These are phyloP conservation scores for Fistulifera solaris DNA, from an alignment of 108 stramenopile species.

Conservation along the genomic window DNA sequence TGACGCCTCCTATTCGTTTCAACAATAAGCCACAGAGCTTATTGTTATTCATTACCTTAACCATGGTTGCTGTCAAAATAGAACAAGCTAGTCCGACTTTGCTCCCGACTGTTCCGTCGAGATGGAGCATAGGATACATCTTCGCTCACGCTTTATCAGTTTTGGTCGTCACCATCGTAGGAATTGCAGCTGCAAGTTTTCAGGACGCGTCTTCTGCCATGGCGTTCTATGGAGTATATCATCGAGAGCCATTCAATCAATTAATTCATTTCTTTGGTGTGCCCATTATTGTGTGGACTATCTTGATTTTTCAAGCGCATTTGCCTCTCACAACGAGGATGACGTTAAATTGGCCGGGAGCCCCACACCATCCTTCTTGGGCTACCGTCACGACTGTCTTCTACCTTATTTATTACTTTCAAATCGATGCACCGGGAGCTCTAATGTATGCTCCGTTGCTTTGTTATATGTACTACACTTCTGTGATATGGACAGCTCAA, in stretches of 20 bases:
- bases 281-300: conserved; percentile 40
- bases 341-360: conserved; percentile 8
- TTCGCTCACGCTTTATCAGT: too few species aligned
- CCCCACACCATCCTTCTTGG: conserved; percentile 4
- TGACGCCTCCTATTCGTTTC: too few species aligned
- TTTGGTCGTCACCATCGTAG: too few species aligned
- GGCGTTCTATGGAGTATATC: conserved; percentile 52
- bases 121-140: too few species aligned
- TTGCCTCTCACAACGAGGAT: not conserved
- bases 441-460: conserved; percentile 28
- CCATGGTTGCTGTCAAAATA: too few species aligned
- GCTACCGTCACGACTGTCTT: conserved; percentile 12
- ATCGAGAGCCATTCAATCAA: conserved; percentile 48
- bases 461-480: conserved; percentile 33
- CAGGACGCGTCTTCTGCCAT: conserved; percentile 15
- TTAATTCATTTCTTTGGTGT: conserved; percentile 59
- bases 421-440: conserved; percentile 40
- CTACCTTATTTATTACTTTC: conserved; percentile 32
- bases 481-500: conserved; percentile 6
- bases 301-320: conserved; percentile 19
- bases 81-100: too few species aligned
- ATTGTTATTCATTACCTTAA: too few species aligned
- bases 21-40: too few species aligned
- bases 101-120: too few species aligned
- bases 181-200: not conserved